phyloP scores from a whole-genome alignment of 192 early-diverging fungal species.

The Coemansia sp. region DNA sequence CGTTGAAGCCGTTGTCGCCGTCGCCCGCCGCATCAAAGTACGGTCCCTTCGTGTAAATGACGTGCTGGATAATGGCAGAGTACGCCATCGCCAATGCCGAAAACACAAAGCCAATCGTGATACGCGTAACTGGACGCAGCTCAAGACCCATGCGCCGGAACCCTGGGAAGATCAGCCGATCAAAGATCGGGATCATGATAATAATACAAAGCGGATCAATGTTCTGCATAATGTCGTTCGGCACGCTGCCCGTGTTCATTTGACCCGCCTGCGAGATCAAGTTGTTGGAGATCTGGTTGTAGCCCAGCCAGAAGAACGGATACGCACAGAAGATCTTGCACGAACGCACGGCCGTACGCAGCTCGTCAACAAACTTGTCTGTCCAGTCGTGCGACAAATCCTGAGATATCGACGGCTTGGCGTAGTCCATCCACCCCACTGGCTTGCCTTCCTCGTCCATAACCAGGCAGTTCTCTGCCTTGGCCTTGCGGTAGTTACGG shows the following conservation, averaged over 20 bases:
- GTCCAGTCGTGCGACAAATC: slow-evolving; percentile 57
- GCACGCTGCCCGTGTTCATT: slow-evolving; percentile 59
- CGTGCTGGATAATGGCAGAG: slow-evolving; percentile 59
- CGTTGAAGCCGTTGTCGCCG: slow-evolving; percentile 50
- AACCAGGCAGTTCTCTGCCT: slow-evolving; percentile 29
- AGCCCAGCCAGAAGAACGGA: slow-evolving; percentile 76
- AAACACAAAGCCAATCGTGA: slow-evolving; percentile 60
- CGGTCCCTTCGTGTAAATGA: slow-evolving; percentile 58
- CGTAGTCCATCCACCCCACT: slow-evolving; percentile 58
- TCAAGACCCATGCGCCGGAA: slow-evolving; percentile 58
- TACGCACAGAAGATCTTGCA: slow-evolving; percentile 70
- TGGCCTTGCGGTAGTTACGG: slow-evolving; percentile 35
- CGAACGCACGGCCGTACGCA: slow-evolving; percentile 59
- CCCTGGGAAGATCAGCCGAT: slow-evolving; percentile 57
- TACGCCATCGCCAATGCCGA: slow-evolving; percentile 61
- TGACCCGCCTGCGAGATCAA: slow-evolving; percentile 63
- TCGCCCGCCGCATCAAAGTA: slow-evolving; percentile 46
- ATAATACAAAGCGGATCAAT: slow-evolving; percentile 61
- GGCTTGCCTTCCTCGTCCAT: slow-evolving; percentile 26
- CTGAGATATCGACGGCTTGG: slow-evolving; percentile 56
- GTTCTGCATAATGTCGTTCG: slow-evolving; percentile 66
- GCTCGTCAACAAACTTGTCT: slow-evolving; percentile 72
- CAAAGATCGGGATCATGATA: slow-evolving; percentile 59
- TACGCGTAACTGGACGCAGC: slow-evolving; percentile 59
- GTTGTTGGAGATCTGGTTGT: slow-evolving; percentile 66